phyloP scores from a whole-genome alignment of 805 yeast genomes.

The Debaryomyces tyrocola region DNA sequence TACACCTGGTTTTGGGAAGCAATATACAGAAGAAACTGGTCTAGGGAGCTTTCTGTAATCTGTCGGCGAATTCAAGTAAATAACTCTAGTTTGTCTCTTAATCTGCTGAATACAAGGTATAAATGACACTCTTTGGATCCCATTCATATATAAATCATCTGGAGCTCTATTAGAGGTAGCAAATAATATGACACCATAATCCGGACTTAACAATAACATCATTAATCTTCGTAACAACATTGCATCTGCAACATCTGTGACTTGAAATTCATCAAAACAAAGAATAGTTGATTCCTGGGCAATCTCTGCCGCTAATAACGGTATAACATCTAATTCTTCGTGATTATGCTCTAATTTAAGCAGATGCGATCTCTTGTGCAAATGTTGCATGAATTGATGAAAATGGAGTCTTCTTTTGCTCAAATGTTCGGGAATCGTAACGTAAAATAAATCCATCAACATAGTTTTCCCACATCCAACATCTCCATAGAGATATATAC shows the following conservation, averaged over 20 bases:
- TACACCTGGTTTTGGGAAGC: slow-evolving; percentile 66
- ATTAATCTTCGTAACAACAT: slow-evolving; percentile 84
- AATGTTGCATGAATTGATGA: slow-evolving; percentile 94
- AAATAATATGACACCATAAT: slow-evolving; percentile 83
- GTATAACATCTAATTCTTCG: slow-evolving; percentile 74
- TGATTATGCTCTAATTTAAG: slow-evolving; percentile 58
- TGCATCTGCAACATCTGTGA: slow-evolving; percentile 98
- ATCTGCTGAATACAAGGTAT: slow-evolving; percentile 87
- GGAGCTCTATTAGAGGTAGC: slow-evolving; percentile 97
- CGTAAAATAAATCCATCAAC: slow-evolving; percentile 94
- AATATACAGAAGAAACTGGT: slow-evolving; percentile 79
- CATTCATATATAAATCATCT: slow-evolving; percentile 88
- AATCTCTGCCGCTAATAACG: slow-evolving; percentile 78
- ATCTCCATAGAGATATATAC: slow-evolving; percentile 92
- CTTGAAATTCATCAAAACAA: slow-evolving; percentile 97
- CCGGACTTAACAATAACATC: slow-evolving; percentile 62
- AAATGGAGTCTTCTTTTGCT: slow-evolving; percentile 85
- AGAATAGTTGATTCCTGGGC: slow-evolving; percentile 73
- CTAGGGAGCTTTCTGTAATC: slow-evolving; percentile 89
- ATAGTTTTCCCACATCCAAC: slow-evolving; percentile 99
- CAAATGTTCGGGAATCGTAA: slow-evolving; percentile 75
- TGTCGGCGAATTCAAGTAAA: slow-evolving; percentile 83
- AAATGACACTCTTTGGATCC: slow-evolving; percentile 88
- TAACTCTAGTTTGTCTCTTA: slow-evolving; percentile 71
- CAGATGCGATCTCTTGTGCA: slow-evolving; percentile 85